Conservation (phyloP, 768 basidiomycete genomes). For the Leccinum variicolor region DNA sequence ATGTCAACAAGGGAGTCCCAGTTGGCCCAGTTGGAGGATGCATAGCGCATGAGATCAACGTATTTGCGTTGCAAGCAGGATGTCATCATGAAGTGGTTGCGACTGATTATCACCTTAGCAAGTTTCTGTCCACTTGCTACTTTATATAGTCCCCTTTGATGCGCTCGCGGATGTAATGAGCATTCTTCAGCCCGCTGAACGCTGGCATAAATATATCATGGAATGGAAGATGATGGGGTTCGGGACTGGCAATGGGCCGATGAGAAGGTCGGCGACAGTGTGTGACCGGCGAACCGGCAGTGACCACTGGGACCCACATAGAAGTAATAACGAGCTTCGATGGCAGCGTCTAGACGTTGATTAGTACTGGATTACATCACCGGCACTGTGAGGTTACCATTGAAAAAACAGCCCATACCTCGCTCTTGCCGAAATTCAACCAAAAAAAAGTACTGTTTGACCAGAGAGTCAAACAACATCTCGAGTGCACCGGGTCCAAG, state of each 20-base stretch:
- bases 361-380: too few relatives aligned
- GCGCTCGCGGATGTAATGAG: background rate
- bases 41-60: conserved; percentile 30
- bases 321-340: too few relatives aligned
- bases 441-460: background rate
- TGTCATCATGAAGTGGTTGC: conserved; percentile 1
- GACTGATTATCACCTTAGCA: background rate
- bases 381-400: too few relatives aligned
- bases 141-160: background rate
- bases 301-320: too few relatives aligned
- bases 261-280: background rate
- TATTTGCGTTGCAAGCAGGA: conserved; percentile 27
- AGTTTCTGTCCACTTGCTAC: background rate
- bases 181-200: background rate
- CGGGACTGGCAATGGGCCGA: background rate
- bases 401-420: background rate
- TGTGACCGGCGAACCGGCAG: background rate
- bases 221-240: background rate
- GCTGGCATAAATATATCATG: background rate
- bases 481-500: too few relatives aligned
- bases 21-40: conserved; percentile 34
- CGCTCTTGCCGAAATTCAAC: background rate
- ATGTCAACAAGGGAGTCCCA: conserved; percentile 33
- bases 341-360: background rate
- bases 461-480: background rate